Conservation (phyloP, 2,329 filamentous ascomycete species). For the Alternaria angustiovoidea region DNA sequence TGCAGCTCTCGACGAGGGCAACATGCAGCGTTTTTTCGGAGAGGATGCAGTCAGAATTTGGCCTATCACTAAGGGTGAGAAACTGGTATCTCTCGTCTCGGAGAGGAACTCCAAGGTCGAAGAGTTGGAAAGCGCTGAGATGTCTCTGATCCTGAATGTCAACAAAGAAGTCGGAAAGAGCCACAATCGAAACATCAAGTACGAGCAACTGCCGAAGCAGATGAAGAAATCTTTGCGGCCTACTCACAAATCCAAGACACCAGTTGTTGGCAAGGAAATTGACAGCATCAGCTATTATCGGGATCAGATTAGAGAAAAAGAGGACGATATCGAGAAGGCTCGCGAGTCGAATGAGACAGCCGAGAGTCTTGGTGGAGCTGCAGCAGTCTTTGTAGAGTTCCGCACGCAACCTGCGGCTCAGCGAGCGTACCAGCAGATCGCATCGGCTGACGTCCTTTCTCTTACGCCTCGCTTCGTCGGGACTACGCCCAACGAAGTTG, state of each 20-base stretch:
- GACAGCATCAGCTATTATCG: conserved; percentile 94
- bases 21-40: conserved; percentile 81
- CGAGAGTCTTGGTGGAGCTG: conserved; percentile 65
- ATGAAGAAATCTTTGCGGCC: conserved; percentile 68
- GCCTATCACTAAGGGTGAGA: conserved; percentile 79
- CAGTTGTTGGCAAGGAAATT: conserved; percentile 81
- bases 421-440: conserved; percentile 73
- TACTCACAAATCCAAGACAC: conserved; percentile 46
- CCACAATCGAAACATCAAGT: conserved; percentile 55
- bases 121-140: conserved; percentile 85
- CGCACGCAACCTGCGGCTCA: conserved; percentile 83
- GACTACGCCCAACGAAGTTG: conserved; percentile 79
- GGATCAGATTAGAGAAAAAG: conserved; percentile 76
- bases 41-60: conserved; percentile 82
- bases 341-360: conserved; percentile 72
- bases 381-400: conserved; percentile 92
- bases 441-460: conserved; percentile 63
- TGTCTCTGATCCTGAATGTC: conserved; percentile 81
- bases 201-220: conserved; percentile 61
- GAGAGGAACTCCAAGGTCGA: conserved; percentile 81
- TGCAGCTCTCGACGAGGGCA: conserved; percentile 78
- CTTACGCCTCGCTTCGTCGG: conserved; percentile 89
- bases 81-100: conserved; percentile 81
- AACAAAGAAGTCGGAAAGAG: conserved; percentile 75
- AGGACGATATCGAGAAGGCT: conserved; percentile 72